Percentiles rank a stretch among this genome's conserved stretches.
phyloP scores from a whole-genome alignment of 805 yeast species.

The Candida hungchunana region DNA sequence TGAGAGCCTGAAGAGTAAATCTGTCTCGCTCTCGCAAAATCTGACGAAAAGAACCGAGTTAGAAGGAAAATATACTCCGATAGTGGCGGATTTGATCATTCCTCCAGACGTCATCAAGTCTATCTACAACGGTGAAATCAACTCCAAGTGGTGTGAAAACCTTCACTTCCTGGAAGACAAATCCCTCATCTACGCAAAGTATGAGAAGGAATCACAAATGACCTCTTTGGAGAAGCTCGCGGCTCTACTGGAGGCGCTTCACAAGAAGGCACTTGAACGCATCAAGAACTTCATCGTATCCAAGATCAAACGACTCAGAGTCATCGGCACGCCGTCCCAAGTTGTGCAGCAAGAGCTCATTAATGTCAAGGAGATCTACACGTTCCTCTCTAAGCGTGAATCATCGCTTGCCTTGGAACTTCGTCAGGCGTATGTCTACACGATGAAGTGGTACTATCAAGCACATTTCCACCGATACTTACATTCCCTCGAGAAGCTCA shows the following conservation, averaged over 20 bases:
- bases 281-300: conserved; percentile 63
- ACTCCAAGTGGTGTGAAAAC: conserved; percentile 63
- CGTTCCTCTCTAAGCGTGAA: conserved; percentile 52
- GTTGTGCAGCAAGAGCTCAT: conserved; percentile 64
- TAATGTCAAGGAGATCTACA: conserved; percentile 55
- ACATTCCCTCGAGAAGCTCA: conserved; percentile 64
- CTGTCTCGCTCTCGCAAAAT: conserved; percentile 43
- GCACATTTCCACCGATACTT: conserved; percentile 74
- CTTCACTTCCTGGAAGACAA: conserved; percentile 56
- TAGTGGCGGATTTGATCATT: conserved; percentile 69
- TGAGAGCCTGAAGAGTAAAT: conserved; percentile 53
- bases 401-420: conserved; percentile 66
- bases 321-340: conserved; percentile 66
- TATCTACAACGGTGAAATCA: conserved; percentile 53
- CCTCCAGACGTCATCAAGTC: conserved; percentile 67
- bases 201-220: conserved; percentile 24
- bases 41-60: conserved; percentile 44
- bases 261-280: conserved; percentile 65
- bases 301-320: conserved; percentile 64
- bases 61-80: conserved; percentile 58
- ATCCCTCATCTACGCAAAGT: conserved; percentile 45
- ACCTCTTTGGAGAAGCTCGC: conserved; percentile 20
- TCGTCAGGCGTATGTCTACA: conserved; percentile 73
- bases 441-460: conserved; percentile 92
- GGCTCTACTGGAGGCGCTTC: conserved; percentile 45